A percentile compares a stretch with the other conserved stretches of the same genome.
These are phyloP conservation scores for Capsicum pubescens DNA, from an alignment of 257 asterid species.

Conservation along the genomic window DNA sequence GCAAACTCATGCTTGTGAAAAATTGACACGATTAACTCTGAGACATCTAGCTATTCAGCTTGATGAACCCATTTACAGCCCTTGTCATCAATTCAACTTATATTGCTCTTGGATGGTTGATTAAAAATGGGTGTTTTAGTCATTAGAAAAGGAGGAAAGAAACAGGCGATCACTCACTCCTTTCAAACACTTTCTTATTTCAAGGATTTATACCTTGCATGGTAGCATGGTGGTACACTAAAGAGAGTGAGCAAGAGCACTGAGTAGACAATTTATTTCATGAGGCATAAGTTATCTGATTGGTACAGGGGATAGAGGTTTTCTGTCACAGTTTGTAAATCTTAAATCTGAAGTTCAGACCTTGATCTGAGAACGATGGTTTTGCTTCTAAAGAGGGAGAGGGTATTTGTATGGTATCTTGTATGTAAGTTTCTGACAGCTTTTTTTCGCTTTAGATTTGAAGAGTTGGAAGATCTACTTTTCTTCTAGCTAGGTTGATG, in stretches of 20 bases:
- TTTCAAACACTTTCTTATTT: not conserved
- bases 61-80: not conserved
- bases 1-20: not conserved
- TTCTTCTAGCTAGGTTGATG: not conserved
- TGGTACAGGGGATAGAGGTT: not conserved
- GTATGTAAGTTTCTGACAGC: not conserved
- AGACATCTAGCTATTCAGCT: not conserved
- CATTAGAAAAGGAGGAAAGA: not conserved
- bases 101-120: not conserved
- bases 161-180: not conserved
- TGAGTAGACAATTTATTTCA: not conserved
- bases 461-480: conserved; percentile 15
- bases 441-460: conserved; percentile 15
- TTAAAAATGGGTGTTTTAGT: conserved; percentile 4
- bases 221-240: not conserved
- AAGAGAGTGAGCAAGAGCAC: not conserved
- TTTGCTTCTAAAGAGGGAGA: not conserved
- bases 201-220: conserved; percentile 1
- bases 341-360: not conserved
- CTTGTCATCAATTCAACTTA: not conserved
- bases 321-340: not conserved
- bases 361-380: not conserved
- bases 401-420: not conserved
- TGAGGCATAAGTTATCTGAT: not conserved
- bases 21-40: not conserved